Evolutionary conservation across 1,139 yeast species (phyloP).

Genomic region (Suhomyces chickasaworum): DNA sequence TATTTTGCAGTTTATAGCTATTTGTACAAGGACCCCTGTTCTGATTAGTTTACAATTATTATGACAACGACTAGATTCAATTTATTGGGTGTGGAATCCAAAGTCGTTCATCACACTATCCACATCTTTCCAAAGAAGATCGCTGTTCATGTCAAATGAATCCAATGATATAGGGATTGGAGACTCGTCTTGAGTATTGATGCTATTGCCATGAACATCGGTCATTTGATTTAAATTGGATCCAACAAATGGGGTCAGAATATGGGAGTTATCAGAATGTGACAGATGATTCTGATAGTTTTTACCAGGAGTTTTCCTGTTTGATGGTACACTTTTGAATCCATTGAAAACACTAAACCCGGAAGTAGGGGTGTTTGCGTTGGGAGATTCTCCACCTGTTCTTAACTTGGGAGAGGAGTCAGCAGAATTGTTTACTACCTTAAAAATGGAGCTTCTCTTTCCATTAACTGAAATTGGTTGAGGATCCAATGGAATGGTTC

Average conservation of each 20-base stretch:
- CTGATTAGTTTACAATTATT: not conserved
- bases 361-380: not conserved
- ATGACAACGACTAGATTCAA: slow-evolving; percentile 2
- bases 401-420: slow-evolving; percentile 31
- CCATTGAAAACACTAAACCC: not conserved
- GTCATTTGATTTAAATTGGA: slow-evolving; percentile 3
- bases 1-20: not conserved
- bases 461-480: slow-evolving; percentile 58
- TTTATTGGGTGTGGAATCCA: slow-evolving; percentile 66
- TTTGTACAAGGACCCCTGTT: not conserved
- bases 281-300: not conserved
- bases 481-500: slow-evolving; percentile 81
- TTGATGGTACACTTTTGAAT: not conserved
- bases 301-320: not conserved
- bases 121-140: slow-evolving; percentile 84
- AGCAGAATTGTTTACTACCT: slow-evolving; percentile 37
- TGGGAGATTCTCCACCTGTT: slow-evolving; percentile 14
- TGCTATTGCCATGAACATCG: slow-evolving; percentile 1
- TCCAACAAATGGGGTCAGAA: slow-evolving; percentile 3
- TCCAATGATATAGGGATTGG: slow-evolving; percentile 26
- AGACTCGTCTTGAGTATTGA: slow-evolving; percentile 26
- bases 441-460: slow-evolving; percentile 44
- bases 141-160: slow-evolving; percentile 51
- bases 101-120: slow-evolving; percentile 92
- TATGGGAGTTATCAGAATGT: not conserved